A percentile compares a stretch with the other conserved stretches of the same genome.
phyloP scores from a whole-genome alignment of 1,284 basidiomycete species.

The Lentinula novae-zelandiae region DNA sequence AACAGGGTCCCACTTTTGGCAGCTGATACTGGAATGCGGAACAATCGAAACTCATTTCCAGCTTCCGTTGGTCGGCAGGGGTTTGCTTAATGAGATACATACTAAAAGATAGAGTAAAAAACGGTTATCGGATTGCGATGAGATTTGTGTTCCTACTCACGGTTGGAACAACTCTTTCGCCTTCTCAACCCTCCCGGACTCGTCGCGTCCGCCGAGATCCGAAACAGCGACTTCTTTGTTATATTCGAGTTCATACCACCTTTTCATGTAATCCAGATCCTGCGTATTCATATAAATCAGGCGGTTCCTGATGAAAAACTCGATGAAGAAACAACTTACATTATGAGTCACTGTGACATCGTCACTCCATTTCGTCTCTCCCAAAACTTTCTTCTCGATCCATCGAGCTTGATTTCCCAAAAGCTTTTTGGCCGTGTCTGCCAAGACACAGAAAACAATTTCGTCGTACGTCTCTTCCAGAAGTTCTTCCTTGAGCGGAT shows the following conservation, averaged over 20 bases:
- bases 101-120: constrained; percentile 16
- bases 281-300: neutral
- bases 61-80: constrained; percentile 31
- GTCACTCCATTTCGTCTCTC: constrained; percentile 37
- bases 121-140: neutral
- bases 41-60: constrained; percentile 38
- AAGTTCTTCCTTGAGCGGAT: constrained; percentile 24
- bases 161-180: constrained; percentile 14
- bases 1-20: constrained; percentile 2
- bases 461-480: constrained; percentile 34
- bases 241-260: constrained; percentile 15
- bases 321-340: constrained; percentile 28
- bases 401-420: constrained; percentile 38
- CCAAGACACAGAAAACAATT: constrained; percentile 40
- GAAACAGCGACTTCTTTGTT: constrained; percentile 11
- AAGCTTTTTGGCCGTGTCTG: constrained; percentile 42
- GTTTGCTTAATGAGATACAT: constrained; percentile 38
- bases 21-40: constrained; percentile 20
- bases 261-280: constrained; percentile 12
- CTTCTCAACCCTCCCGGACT: constrained; percentile 11
- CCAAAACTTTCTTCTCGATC: constrained; percentile 44
- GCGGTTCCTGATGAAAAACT: no score
- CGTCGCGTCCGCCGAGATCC: constrained; percentile 12
- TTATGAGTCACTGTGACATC: constrained; percentile 39
- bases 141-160: neutral